phyloP scores from a whole-genome alignment of 192 early-diverging fungal species.

The Coemansia sp. region DNA sequence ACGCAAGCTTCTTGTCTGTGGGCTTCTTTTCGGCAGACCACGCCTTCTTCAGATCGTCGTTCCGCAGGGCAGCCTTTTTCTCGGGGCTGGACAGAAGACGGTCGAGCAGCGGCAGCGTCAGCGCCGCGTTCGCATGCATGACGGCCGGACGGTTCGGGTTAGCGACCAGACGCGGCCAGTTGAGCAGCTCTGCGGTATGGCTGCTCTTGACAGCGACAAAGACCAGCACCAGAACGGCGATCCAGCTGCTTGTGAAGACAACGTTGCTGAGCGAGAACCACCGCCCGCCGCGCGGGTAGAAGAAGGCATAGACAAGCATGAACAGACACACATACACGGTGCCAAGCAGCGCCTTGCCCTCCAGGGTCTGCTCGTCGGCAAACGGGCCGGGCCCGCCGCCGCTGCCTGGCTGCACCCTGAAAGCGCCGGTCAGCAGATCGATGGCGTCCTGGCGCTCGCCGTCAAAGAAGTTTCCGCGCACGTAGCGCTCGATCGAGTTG shows the following conservation, averaged over 20 bases:
- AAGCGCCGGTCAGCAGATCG: slow-evolving; percentile 83
- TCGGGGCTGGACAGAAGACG: slow-evolving; percentile 31
- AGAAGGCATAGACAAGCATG: slow-evolving; percentile 54
- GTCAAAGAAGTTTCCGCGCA: slow-evolving; percentile 95
- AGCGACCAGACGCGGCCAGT: slow-evolving; percentile 51
- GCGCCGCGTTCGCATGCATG: slow-evolving; percentile 33
- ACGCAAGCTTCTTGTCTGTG: slow-evolving; percentile 5
- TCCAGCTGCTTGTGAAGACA: slow-evolving; percentile 42
- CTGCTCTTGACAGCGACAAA: slow-evolving; percentile 29
- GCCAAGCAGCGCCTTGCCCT: slow-evolving; percentile 59
- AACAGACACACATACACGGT: slow-evolving; percentile 51
- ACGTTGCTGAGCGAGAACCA: slow-evolving; percentile 44
- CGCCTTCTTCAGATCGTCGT: slow-evolving; percentile 28
- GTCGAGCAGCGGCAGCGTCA: slow-evolving; percentile 39
- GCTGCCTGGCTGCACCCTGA: slow-evolving; percentile 35
- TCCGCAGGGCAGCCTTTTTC: slow-evolving; percentile 24
- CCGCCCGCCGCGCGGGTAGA: slow-evolving; percentile 50
- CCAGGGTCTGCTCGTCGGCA: slow-evolving; percentile 55
- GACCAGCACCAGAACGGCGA: slow-evolving; percentile 35
- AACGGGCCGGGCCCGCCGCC: slow-evolving; percentile 52
- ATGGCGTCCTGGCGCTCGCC: slow-evolving; percentile 90
- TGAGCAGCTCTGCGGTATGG: slow-evolving; percentile 54
- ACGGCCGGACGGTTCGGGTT: slow-evolving; percentile 46
- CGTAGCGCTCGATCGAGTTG: slow-evolving; percentile 83
- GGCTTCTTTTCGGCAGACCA: slow-evolving; percentile 42